Evolutionary conservation across 192 early-diverging fungal species (phyloP).

Genomic region (Coemansia brasiliensis): DNA sequence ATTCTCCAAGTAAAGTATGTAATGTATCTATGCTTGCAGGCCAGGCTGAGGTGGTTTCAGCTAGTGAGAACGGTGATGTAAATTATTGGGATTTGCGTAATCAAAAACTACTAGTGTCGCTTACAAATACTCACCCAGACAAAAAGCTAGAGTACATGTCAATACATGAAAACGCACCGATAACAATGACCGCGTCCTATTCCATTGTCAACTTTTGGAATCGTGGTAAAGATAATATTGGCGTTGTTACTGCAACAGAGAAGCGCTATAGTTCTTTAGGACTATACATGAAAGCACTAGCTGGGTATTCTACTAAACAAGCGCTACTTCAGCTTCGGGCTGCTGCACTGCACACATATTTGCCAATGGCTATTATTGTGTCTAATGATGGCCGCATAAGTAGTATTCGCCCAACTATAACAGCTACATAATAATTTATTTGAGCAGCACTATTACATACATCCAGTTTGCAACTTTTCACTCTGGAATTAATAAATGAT

Average conservation of each 20-base stretch:
- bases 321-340: not conserved
- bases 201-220: conserved; percentile 54
- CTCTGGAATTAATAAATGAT: too few relatives aligned
- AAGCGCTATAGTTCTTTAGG: conserved; percentile 17
- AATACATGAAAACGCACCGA: conserved; percentile 44
- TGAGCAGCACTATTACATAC: not conserved
- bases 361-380: conserved; percentile 48
- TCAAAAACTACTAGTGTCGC: conserved; percentile 18
- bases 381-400: conserved; percentile 45
- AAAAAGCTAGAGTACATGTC: conserved; percentile 34
- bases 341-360: conserved; percentile 34
- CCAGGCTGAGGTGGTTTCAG: conserved; percentile 42
- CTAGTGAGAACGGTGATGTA: conserved; percentile 38
- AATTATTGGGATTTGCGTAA: conserved; percentile 55
- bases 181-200: conserved; percentile 42
- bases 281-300: conserved; percentile 38
- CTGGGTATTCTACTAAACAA: conserved; percentile 20
- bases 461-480: too few relatives aligned
- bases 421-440: not conserved
- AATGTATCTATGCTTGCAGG: conserved; percentile 39
- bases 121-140: conserved; percentile 31
- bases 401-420: conserved; percentile 34
- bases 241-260: conserved; percentile 26
- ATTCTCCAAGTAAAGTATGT: conserved; percentile 27
- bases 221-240: conserved; percentile 41